Evolutionary conservation across 768 basidiomycete genomes (phyloP).

Genomic region (Rhizopogon vesiculosus): DNA sequence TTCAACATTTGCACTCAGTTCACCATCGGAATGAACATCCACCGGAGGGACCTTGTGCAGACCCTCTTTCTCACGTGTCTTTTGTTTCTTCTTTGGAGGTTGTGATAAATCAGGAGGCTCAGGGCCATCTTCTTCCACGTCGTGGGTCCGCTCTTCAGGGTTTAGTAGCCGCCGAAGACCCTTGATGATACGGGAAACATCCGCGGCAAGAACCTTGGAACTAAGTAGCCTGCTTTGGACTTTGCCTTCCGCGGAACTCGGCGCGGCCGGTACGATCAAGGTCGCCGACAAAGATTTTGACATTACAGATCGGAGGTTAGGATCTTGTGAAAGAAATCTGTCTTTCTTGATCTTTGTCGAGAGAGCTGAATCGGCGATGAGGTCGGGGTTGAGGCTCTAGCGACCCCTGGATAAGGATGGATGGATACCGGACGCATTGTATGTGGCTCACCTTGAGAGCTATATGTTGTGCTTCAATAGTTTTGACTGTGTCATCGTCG

Average conservation of each 20-base stretch:
- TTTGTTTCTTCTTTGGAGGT: slow-evolving; percentile 10
- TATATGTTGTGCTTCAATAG: slow-evolving; percentile 57
- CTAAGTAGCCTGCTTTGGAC: slow-evolving; percentile 72
- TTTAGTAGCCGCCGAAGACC: slow-evolving; percentile 42
- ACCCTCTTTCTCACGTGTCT: not conserved
- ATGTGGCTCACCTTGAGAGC: slow-evolving; percentile 55
- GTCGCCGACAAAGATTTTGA: slow-evolving; percentile 37
- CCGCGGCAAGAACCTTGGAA: slow-evolving; percentile 65
- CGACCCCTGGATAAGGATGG: not conserved
- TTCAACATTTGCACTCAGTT: slow-evolving; percentile 17
- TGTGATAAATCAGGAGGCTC: slow-evolving; percentile 7
- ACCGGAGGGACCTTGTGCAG: slow-evolving; percentile 3
- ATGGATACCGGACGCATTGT: not conserved
- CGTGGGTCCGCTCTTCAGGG: slow-evolving; percentile 12
- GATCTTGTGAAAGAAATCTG: slow-evolving; percentile 45
- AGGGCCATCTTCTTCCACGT: slow-evolving; percentile 8
- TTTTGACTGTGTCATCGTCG: slow-evolving; percentile 31
- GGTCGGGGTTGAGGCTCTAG: slow-evolving; percentile 56
- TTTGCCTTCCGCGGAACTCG: slow-evolving; percentile 48
- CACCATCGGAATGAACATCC: slow-evolving; percentile 4
- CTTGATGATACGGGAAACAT: slow-evolving; percentile 47
- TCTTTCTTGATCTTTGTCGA: slow-evolving; percentile 73
- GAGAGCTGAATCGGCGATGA: slow-evolving; percentile 61
- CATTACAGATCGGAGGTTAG: slow-evolving; percentile 42
- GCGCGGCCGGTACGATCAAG: slow-evolving; percentile 27